These are phyloP conservation scores for Hansenula lynferdii DNA, from an alignment of 1,139 yeast genomes.

Conservation along the genomic window DNA sequence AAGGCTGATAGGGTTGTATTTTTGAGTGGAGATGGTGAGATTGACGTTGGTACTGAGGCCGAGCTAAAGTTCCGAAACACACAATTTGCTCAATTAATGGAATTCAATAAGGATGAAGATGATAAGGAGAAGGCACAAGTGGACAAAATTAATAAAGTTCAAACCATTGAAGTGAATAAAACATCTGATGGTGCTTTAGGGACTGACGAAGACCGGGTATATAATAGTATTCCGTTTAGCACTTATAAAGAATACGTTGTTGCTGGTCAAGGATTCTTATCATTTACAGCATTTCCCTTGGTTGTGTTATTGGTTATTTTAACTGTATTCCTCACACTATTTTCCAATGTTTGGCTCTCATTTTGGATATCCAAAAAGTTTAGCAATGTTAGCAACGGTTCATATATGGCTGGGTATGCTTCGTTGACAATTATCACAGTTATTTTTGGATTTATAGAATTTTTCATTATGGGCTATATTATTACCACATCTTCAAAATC, in stretches of 20 bases:
- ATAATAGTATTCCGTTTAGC: slow-evolving; percentile 36
- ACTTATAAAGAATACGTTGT: slow-evolving; percentile 47
- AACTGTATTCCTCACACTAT: slow-evolving; percentile 53
- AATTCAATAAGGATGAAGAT: slow-evolving; percentile 32
- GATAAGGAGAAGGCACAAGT: slow-evolving; percentile 17
- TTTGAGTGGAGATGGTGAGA: slow-evolving; percentile 54
- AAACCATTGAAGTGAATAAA: slow-evolving; percentile 11
- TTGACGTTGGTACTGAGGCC: slow-evolving; percentile 49
- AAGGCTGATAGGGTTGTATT: slow-evolving; percentile 65
- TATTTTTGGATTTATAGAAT: slow-evolving; percentile 44
- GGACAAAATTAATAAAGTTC: slow-evolving; percentile 12
- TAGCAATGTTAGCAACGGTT: slow-evolving; percentile 28
- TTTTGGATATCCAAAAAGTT: slow-evolving; percentile 72
- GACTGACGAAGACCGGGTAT: slow-evolving; percentile 39
- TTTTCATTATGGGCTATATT: slow-evolving; percentile 50
- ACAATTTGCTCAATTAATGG: slow-evolving; percentile 45
- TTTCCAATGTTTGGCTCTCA: slow-evolving; percentile 78
- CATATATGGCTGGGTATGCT: slow-evolving; percentile 69
- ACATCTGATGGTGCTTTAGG: slow-evolving; percentile 30
- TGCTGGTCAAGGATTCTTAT: slow-evolving; percentile 37
- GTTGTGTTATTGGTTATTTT: slow-evolving; percentile 32
- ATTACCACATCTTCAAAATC: slow-evolving; percentile 39
- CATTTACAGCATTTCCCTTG: slow-evolving; percentile 33
- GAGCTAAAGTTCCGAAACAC: slow-evolving; percentile 38
- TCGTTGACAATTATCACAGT: slow-evolving; percentile 47